These are phyloP conservation scores for Penicillium steckii DNA, from an alignment of 495 filamentous ascomycete genomes.

Conservation along the genomic window DNA sequence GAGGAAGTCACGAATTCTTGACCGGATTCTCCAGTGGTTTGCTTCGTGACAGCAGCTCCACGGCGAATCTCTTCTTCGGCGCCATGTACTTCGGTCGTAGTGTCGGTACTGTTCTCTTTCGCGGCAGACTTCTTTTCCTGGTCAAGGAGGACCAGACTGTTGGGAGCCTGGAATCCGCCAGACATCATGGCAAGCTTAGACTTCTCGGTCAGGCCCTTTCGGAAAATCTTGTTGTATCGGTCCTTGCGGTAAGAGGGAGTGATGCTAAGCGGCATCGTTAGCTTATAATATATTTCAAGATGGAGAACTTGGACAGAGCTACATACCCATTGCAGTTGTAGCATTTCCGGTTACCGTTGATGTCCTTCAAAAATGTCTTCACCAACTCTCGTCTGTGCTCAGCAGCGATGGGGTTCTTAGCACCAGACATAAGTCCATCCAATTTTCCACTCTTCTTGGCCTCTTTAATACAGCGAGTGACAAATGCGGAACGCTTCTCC, in stretches of 20 bases:
- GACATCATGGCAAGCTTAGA: slow-evolving; percentile 70
- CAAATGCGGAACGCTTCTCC: slow-evolving; percentile 65
- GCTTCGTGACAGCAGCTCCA: slow-evolving; percentile 37
- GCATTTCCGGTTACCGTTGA: slow-evolving; percentile 66
- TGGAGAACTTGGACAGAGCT: neutral
- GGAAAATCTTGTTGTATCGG: slow-evolving; percentile 86
- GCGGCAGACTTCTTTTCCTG: slow-evolving; percentile 34
- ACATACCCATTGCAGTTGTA: slow-evolving; percentile 67
- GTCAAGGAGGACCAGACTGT: slow-evolving; percentile 55
- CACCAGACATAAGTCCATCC: slow-evolving; percentile 52
- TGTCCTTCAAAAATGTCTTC: slow-evolving; percentile 73
- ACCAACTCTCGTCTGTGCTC: slow-evolving; percentile 72
- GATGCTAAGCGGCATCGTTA: slow-evolving; percentile 44
- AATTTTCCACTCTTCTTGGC: slow-evolving; percentile 42
- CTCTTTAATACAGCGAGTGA: slow-evolving; percentile 61
- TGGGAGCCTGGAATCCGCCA: slow-evolving; percentile 63
- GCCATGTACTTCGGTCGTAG: slow-evolving; percentile 40
- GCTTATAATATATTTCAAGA: slow-evolving; percentile 3
- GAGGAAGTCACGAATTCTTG: slow-evolving; percentile 71
- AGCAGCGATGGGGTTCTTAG: slow-evolving; percentile 77
- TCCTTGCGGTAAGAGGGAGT: slow-evolving; percentile 83
- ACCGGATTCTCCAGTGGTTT: slow-evolving; percentile 28
- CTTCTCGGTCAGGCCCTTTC: slow-evolving; percentile 70
- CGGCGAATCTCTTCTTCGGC: slow-evolving; percentile 71
- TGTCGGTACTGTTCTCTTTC: slow-evolving; percentile 35